Base-by-base conservation (phyloP, 164 flowering plant genomes). In the Platanus orientalis region DNA sequence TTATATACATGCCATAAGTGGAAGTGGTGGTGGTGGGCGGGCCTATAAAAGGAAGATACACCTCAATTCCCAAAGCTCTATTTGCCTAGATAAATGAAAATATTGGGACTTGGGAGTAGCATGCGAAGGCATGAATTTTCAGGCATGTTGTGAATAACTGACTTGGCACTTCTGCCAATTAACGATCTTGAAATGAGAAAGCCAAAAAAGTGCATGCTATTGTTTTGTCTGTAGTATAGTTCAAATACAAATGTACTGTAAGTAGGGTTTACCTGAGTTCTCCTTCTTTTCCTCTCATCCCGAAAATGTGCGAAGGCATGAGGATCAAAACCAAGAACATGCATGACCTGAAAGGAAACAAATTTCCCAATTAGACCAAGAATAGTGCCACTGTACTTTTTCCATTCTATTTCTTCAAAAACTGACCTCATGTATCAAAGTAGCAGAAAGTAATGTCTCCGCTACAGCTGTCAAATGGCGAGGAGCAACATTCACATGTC, bases 381-480 rank as follows among this genome's bases (percentile, higher is more conserved):
- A 17, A 71, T 45, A 58, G 24, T 19, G 12, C 9, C 44, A 28
- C 44, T 17, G 39, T 20, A 30, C 9, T 25, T 25, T 30, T 12
- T 29, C 17, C 45, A 11, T 16, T 20, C 11, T 24, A 45, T 24
- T 60, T 52, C 57, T 30, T 30, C 25, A 53, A 32, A 44, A 65
- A 25, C 80, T 29, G 21, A 90, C 99, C 96, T 95, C 99, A 57
- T 95, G 99, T 69, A 95, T 82, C 13, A 95, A 85, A 23, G 99
- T 95, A 32, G 99, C 99, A 9, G 97, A 92, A 61, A 95, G 99
- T 71, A 95, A 73, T 53, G 88, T 89, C 74, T 92, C 97, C 47
- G 99, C 96, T 79, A 92, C 99, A 48, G 97, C 97, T 29, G 99
- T 95, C 83, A 95, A 81, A 80, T 95, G 99, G 49, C 99, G 97